Evolutionary conservation across 805 yeast genomes (phyloP).

Genomic region (Candida sanyiensis): DNA sequence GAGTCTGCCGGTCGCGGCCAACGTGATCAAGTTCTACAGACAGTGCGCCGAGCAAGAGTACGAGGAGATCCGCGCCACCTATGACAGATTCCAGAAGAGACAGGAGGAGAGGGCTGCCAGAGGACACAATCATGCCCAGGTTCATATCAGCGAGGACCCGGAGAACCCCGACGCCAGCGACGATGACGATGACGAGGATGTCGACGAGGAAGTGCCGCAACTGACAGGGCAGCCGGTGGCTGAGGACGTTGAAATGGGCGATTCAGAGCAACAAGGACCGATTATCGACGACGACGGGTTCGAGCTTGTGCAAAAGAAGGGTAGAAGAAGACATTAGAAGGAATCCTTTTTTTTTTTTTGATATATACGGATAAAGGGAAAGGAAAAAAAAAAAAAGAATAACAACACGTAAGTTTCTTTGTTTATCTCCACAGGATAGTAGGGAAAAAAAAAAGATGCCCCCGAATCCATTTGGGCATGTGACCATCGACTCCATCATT

Average conservation of each 20-base stretch:
- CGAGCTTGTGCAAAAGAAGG: slow-evolving; percentile 74
- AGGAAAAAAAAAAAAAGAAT: not conserved
- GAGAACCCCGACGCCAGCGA: slow-evolving; percentile 52
- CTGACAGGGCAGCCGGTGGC: slow-evolving; percentile 19
- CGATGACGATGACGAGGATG: slow-evolving; percentile 40
- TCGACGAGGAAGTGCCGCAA: slow-evolving; percentile 26
- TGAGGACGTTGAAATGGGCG: slow-evolving; percentile 36
- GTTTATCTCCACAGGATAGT: too few relatives aligned
- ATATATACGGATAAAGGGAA: not conserved
- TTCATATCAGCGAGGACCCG: slow-evolving; percentile 54
- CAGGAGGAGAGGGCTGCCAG: slow-evolving; percentile 34
- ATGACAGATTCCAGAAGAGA: slow-evolving; percentile 51
- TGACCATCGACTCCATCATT: slow-evolving; percentile 7
- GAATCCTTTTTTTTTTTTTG: not conserved
- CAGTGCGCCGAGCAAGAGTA: slow-evolving; percentile 54
- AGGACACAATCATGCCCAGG: slow-evolving; percentile 30
- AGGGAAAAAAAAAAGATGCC: not conserved
- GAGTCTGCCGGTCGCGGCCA: slow-evolving; percentile 66
- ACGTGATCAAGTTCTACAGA: slow-evolving; percentile 58
- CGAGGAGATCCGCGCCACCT: slow-evolving; percentile 51
- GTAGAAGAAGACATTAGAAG: slow-evolving; percentile 39
- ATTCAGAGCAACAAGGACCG: slow-evolving; percentile 41
- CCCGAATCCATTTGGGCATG: not conserved
- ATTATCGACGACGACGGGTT: slow-evolving; percentile 92
- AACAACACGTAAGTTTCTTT: too few relatives aligned